Percentiles rank a stretch among this genome's conserved stretches.
Evolutionary conservation across 148 eudicot genomes (phyloP).

Genomic region (Polygonum aviculare): DNA sequence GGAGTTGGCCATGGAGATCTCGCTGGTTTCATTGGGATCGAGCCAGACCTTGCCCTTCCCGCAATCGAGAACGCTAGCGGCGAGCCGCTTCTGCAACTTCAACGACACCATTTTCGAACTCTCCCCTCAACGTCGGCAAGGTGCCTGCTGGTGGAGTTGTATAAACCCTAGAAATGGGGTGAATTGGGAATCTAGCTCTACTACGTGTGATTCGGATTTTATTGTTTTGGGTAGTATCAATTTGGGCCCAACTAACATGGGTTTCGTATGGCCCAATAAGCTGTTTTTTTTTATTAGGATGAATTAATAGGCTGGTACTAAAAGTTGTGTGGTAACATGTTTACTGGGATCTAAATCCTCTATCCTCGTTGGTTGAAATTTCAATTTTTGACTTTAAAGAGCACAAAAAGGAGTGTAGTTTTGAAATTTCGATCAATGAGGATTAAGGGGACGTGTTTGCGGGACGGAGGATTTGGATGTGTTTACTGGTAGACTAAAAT

Average conservation of each 20-base stretch:
- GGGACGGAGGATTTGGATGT: too few relatives aligned
- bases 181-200: neutral
- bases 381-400: too few relatives aligned
- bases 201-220: neutral
- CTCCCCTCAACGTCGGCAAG: neutral
- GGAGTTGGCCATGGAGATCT: constrained; percentile 59
- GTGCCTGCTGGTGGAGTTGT: neutral
- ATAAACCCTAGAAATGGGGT: neutral
- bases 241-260: neutral
- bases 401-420: too few relatives aligned
- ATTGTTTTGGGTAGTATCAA: neutral
- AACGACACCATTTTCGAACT: constrained; percentile 35
- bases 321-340: too few relatives aligned
- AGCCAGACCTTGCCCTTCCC: constrained; percentile 49
- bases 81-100: constrained; percentile 52
- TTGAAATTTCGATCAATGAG: too few relatives aligned
- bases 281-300: too few relatives aligned
- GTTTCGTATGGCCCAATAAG: neutral
- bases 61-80: constrained; percentile 37
- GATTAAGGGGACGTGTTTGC: too few relatives aligned
- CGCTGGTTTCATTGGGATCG: constrained; percentile 44
- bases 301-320: neutral
- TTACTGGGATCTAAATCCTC: too few relatives aligned
- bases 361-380: too few relatives aligned
- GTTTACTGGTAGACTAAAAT: too few relatives aligned